These are phyloP conservation scores for Pythium brachiatum DNA, from an alignment of 352 stramenopile species.

Conservation along the genomic window DNA sequence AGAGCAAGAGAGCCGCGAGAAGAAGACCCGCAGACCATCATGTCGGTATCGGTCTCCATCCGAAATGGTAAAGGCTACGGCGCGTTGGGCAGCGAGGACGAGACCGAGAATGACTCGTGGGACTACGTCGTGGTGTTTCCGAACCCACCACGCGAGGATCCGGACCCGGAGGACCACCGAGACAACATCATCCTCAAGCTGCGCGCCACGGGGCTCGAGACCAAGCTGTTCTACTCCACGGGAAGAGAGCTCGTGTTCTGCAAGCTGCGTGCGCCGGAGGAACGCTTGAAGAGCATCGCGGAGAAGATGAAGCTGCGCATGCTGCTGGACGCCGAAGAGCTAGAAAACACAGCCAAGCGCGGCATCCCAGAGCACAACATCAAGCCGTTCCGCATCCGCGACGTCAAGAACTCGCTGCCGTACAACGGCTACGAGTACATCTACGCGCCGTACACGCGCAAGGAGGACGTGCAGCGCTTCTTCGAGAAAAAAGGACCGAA, in stretches of 20 bases:
- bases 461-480: conserved; percentile 60
- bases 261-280: conserved; percentile 75
- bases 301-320: conserved; percentile 75
- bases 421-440: conserved; percentile 86
- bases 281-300: conserved; percentile 68
- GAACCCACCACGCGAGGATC: conserved; percentile 59
- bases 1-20: neutral
- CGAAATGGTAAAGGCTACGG: conserved; percentile 57
- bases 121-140: conserved; percentile 87
- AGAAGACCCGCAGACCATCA: conserved; percentile 26
- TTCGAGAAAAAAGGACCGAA: conserved; percentile 59
- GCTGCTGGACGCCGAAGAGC: conserved; percentile 60
- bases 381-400: conserved; percentile 75
- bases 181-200: conserved; percentile 80
- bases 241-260: conserved; percentile 72
- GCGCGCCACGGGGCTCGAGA: conserved; percentile 54
- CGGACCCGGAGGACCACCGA: conserved; percentile 59
- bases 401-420: conserved; percentile 74
- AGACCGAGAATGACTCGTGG: conserved; percentile 78
- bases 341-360: conserved; percentile 60
- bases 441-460: conserved; percentile 78
- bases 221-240: conserved; percentile 73
- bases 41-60: conserved; percentile 13
- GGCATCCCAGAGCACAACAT: conserved; percentile 72
- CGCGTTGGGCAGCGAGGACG: conserved; percentile 82